Evolutionary conservation across 23 red algal genomes (phyloP), one percentile per base, ranked within the genome.

Genomic region (Gracilariopsis chorda): DNA sequence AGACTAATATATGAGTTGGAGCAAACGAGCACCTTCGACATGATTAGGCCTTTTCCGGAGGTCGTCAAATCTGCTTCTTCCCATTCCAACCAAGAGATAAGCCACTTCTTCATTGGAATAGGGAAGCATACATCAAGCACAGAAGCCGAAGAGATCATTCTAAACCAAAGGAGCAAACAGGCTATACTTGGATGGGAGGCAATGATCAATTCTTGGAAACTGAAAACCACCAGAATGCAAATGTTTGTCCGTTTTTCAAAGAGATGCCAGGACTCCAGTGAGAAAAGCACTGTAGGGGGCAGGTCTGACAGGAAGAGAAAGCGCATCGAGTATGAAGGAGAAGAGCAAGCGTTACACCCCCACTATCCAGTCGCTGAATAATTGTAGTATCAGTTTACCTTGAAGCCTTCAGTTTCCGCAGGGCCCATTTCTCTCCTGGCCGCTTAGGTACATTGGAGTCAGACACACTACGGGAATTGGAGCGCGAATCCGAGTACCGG

Each of bases 11-110:
- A 73, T 46, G 40, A 47, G 40, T 28, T 73, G 37, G 67, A 73
- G 47, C 67, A 73, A 46, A 73, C 37, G 7, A 27, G 67, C 28
- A 46, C 24, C 28, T 23, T 73, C n/a, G 37, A 73, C 1, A 42
- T 45, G n/a, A 73, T 73, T 12, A 46, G 67, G 47, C 67, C 67
- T 4, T 73, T 73, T 12, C 67, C 67, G 32, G 67, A 73, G n/a
- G 67, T 42, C 9, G 67, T 73, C 4, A 73, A 73, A 24, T 73
- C 67, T 28, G 40, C 47, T 37, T 73, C 39, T 46, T 21, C 24
- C 67, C 24, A 73, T 25, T 45, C 67, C 30, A 4, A 16, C 40
- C 39, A 73, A 73, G 25, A 17, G 17, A 47, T 16, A 46, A 73
- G 67, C 40, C 42, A 42, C 32, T 73, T 73, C 40, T 73, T 73